These are phyloP conservation scores for Vitis rupestris DNA, from an alignment of 164 flowering plant species.

Conservation along the genomic window DNA sequence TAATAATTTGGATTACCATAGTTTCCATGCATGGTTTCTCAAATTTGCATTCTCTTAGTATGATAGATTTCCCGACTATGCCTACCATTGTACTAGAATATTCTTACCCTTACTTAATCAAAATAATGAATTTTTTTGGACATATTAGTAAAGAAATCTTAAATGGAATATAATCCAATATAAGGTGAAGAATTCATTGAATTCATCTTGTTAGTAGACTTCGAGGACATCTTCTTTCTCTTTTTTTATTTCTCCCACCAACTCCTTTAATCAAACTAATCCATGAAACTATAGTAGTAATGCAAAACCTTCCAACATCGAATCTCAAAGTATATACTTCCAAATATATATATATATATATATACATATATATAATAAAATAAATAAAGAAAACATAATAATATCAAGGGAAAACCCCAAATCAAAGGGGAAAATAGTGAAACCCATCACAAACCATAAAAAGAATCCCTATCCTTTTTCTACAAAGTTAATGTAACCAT, in stretches of 20 bases:
- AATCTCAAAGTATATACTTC: neutral
- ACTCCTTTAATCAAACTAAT: conserved; percentile 7
- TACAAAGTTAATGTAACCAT: neutral
- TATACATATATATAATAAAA: too few species aligned
- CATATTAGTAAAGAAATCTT: too few species aligned
- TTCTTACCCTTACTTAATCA: conserved; percentile 47
- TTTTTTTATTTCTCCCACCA: neutral
- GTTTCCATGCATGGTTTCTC: too few species aligned
- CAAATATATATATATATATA: too few species aligned
- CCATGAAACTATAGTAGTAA: neutral
- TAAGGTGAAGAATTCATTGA: neutral
- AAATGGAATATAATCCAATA: too few species aligned
- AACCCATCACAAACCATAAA: conserved; percentile 12
- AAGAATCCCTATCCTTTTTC: conserved; percentile 3
- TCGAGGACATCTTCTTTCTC: conserved; percentile 45
- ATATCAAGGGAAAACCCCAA: conserved; percentile 2
- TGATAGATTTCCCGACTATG: conserved; percentile 77
- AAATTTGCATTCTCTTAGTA: conserved; percentile 71
- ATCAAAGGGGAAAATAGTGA: conserved; percentile 9
- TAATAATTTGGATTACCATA: too few species aligned
- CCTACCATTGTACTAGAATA: conserved; percentile 73
- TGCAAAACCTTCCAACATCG: neutral
- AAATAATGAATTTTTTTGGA: too few species aligned
- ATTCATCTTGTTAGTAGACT: conserved; percentile 40
- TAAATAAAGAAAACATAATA: neutral